Percentiles rank a stretch among this genome's conserved stretches.
Conservation (phyloP, 768 basidiomycete genomes). For the Kondoa malvinella region DNA sequence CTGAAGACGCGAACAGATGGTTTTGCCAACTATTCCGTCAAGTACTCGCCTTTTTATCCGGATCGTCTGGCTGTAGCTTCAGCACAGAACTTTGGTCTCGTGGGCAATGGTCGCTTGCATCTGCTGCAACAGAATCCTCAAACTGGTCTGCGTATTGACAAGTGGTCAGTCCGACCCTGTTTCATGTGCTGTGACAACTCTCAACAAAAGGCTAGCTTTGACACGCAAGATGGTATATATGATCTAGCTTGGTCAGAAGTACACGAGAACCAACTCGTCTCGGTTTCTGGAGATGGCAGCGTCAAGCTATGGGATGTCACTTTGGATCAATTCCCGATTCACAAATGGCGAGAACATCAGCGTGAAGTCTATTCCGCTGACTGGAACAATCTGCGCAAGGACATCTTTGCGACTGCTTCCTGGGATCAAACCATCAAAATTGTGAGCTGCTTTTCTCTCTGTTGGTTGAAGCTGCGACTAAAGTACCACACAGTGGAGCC, state of each 20-base stretch:
- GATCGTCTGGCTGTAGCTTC: slow-evolving; percentile 31
- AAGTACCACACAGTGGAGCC: slow-evolving; percentile 52
- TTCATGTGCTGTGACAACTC: slow-evolving; percentile 13
- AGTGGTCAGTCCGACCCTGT: slow-evolving; percentile 37
- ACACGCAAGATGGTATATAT: slow-evolving; percentile 74
- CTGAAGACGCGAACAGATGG: slow-evolving; percentile 24
- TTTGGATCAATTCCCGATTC: slow-evolving; percentile 71
- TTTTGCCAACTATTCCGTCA: slow-evolving; percentile 31
- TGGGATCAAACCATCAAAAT: slow-evolving; percentile 87
- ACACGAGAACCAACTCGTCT: slow-evolving; percentile 82
- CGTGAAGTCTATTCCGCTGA: slow-evolving; percentile 84
- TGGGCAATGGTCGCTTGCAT: slow-evolving; percentile 79
- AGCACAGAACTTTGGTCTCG: slow-evolving; percentile 56
- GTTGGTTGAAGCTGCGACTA: not conserved
- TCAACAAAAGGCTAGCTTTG: slow-evolving; percentile 47
- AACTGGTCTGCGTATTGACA: slow-evolving; percentile 45
- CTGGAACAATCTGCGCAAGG: slow-evolving; percentile 87
- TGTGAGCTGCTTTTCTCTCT: slow-evolving; percentile 37
- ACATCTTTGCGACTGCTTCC: slow-evolving; percentile 65
- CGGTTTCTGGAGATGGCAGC: slow-evolving; percentile 77
- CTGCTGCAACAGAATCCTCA: slow-evolving; percentile 31
- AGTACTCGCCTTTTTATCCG: slow-evolving; percentile 33
- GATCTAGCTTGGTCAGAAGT: slow-evolving; percentile 89
- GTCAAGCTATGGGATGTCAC: slow-evolving; percentile 77
- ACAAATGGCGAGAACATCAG: slow-evolving; percentile 84